Conservation (phyloP, 805 yeast species). For the Jamesozyma gamospora region DNA sequence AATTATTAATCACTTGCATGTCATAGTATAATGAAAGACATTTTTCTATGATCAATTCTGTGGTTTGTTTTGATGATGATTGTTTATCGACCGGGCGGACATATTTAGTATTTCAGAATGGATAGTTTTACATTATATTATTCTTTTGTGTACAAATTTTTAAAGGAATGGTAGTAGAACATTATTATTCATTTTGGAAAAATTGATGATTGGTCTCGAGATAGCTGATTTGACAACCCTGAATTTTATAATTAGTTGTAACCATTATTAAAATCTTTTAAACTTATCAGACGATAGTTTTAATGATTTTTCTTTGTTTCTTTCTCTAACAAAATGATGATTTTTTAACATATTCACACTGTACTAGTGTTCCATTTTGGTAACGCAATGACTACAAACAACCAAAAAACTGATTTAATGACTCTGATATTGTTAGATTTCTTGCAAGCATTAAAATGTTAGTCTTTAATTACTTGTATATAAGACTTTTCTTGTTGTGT, state of each 20-base stretch:
- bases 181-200: constrained; percentile 18
- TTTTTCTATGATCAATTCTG: not conserved
- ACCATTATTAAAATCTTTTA: too few relatives aligned
- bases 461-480: not conserved
- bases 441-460: not conserved
- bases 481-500: too few relatives aligned
- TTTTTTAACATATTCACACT: constrained; percentile 28
- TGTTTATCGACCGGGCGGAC: constrained; percentile 42
- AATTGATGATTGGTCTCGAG: constrained; percentile 35
- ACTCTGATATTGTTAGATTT: constrained; percentile 24
- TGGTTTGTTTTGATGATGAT: constrained; percentile 24
- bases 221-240: constrained; percentile 25
- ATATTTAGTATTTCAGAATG: constrained; percentile 28
- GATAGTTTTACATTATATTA: constrained; percentile 17
- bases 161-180: constrained; percentile 21
- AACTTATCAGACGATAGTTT: constrained; percentile 5
- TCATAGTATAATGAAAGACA: too few relatives aligned
- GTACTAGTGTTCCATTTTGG: constrained; percentile 26
- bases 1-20: not conserved
- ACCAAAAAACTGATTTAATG: constrained; percentile 32
- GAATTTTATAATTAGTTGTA: too few relatives aligned
- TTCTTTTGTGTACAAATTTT: constrained; percentile 32
- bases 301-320: not conserved
- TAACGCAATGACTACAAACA: constrained; percentile 27
- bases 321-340: not conserved